These are phyloP conservation scores for Trichoderma oligosporum DNA, from an alignment of 2,329 filamentous ascomycete genomes.

Conservation along the genomic window DNA sequence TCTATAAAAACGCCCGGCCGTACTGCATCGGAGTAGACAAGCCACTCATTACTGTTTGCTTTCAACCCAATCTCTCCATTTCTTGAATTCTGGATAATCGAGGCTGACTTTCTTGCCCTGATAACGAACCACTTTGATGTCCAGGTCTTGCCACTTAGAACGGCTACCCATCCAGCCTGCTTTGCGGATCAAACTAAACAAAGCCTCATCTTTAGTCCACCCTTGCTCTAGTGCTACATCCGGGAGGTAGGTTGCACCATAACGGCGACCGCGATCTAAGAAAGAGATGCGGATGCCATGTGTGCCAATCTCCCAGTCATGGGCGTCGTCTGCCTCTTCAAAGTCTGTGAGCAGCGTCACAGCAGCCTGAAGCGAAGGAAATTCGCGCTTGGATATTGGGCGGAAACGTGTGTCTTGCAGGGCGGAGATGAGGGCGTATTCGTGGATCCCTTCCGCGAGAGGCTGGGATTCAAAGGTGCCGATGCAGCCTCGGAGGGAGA, in stretches of 20 bases:
- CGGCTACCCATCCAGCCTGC: constrained; percentile 84
- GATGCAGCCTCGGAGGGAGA: constrained; percentile 85
- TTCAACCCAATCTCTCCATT: constrained; percentile 71
- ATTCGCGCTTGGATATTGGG: constrained; percentile 51
- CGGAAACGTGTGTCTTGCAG: constrained; percentile 61
- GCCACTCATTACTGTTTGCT: constrained; percentile 25
- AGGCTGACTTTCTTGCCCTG: constrained; percentile 76
- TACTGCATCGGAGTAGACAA: background rate
- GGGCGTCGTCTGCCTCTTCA: constrained; percentile 65
- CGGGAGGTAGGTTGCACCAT: constrained; percentile 86
- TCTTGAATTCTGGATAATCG: constrained; percentile 69
- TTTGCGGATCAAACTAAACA: constrained; percentile 89
- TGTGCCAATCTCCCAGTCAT: constrained; percentile 82
- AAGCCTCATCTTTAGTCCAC: constrained; percentile 89
- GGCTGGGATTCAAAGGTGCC: constrained; percentile 83
- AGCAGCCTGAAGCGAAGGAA: constrained; percentile 57
- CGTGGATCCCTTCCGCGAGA: constrained; percentile 67
- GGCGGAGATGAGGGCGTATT: constrained; percentile 78
- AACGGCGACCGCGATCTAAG: constrained; percentile 65
- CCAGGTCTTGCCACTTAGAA: constrained; percentile 74
- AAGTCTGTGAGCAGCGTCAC: constrained; percentile 86
- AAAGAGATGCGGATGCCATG: constrained; percentile 90
- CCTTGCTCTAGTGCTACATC: constrained; percentile 90
- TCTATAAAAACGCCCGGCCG: constrained; percentile 8
- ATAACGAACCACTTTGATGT: constrained; percentile 76